Conservation (phyloP, 2,329 filamentous ascomycete genomes). For the Stachybotrys elegans region DNA sequence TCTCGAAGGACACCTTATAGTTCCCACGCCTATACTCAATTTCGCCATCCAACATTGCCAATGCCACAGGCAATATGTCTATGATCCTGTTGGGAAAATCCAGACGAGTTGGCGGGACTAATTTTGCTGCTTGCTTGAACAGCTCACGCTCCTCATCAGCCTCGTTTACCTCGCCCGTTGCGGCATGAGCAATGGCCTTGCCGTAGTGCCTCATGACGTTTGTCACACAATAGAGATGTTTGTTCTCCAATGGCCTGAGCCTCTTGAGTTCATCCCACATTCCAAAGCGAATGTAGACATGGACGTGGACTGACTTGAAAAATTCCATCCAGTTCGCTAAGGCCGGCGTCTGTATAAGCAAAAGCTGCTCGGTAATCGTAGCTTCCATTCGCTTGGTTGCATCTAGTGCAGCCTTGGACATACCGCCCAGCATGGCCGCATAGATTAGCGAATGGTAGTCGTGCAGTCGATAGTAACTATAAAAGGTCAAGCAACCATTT, state of each 20-base stretch:
- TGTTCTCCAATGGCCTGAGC: constrained; percentile 48
- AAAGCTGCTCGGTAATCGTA: constrained; percentile 52
- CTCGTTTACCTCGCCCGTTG: constrained; percentile 41
- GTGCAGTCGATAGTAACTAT: constrained; percentile 65
- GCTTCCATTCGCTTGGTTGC: constrained; percentile 51
- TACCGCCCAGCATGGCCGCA: constrained; percentile 66
- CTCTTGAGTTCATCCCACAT: constrained; percentile 58
- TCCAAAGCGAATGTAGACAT: constrained; percentile 67
- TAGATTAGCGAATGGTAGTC: constrained; percentile 67
- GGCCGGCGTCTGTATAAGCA: constrained; percentile 48
- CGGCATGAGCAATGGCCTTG: constrained; percentile 58
- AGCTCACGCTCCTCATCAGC: constrained; percentile 41
- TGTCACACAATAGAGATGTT: constrained; percentile 56
- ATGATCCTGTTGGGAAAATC: constrained; percentile 11
- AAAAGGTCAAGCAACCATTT: constrained; percentile 59
- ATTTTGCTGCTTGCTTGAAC: constrained; percentile 42
- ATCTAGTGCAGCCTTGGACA: constrained; percentile 53
- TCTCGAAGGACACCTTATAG: constrained; percentile 48
- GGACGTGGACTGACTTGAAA: constrained; percentile 57
- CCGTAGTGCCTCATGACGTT: constrained; percentile 63
- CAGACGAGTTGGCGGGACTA: constrained; percentile 51
- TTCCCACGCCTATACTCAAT: constrained; percentile 59
- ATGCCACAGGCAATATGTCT: constrained; percentile 53
- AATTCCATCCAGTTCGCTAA: constrained; percentile 71
- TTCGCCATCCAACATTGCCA: constrained; percentile 66